Percentiles rank a stretch among this genome's conserved stretches.
Conservation (phyloP, 306 rosid species). For the Cucurbita maxima region DNA sequence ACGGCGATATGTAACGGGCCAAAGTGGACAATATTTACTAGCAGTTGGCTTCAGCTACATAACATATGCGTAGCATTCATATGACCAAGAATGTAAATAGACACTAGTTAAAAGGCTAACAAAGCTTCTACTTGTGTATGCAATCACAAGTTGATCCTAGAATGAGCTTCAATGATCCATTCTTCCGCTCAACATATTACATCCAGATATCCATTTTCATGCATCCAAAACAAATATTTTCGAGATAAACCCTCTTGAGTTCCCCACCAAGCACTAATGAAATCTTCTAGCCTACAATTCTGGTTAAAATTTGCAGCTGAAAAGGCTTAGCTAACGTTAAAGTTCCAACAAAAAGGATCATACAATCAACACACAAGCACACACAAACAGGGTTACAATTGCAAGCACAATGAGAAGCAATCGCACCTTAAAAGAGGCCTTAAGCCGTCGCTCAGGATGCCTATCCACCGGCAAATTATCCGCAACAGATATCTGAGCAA, state of each 20-base stretch:
- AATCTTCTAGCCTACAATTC: neutral
- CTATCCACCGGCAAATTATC: slow-evolving; percentile 58
- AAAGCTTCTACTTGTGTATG: neutral
- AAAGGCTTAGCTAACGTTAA: neutral
- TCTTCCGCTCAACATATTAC: neutral
- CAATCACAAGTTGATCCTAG: neutral
- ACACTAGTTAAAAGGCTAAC: neutral
- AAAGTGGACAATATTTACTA: no score
- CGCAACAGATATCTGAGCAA: slow-evolving; percentile 43
- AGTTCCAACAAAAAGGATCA: neutral
- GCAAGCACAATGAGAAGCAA: neutral
- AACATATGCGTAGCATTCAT: neutral
- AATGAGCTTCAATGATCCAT: neutral
- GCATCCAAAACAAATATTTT: neutral
- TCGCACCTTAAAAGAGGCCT: slow-evolving; percentile 78
- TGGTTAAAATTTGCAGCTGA: neutral
- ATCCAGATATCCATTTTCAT: neutral
- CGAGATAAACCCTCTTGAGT: neutral
- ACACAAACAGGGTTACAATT: neutral
- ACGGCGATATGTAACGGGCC: no score
- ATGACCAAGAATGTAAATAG: neutral
- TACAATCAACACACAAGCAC: neutral
- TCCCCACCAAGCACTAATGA: neutral
- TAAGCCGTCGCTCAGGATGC: slow-evolving; percentile 92
- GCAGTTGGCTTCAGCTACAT: no score